These are phyloP conservation scores for Alternaria viburni DNA, from an alignment of 2,329 filamentous ascomycete species.

Conservation along the genomic window DNA sequence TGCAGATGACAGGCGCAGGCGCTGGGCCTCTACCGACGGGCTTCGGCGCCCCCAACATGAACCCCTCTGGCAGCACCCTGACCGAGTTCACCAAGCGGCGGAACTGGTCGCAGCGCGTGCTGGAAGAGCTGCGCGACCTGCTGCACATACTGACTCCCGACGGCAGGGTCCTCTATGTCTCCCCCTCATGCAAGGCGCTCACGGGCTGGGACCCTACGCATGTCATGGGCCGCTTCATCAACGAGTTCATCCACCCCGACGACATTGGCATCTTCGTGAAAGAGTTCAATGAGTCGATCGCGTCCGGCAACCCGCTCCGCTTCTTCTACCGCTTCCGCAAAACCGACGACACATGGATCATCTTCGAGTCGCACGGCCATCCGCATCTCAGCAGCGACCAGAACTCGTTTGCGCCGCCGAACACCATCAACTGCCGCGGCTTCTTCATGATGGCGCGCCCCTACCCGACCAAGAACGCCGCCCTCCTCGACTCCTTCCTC, in stretches of 20 bases:
- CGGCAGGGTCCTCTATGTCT: slow-evolving; percentile 84
- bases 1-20: slow-evolving; percentile 54
- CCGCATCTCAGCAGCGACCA: slow-evolving; percentile 80
- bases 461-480: slow-evolving; percentile 87
- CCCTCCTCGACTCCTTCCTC: slow-evolving; percentile 86
- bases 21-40: slow-evolving; percentile 63
- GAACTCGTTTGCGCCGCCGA: slow-evolving; percentile 67
- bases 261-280: slow-evolving; percentile 82
- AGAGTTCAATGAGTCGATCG: slow-evolving; percentile 88
- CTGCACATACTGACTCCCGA: slow-evolving; percentile 85
- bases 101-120: slow-evolving; percentile 86
- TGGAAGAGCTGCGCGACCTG: slow-evolving; percentile 89
- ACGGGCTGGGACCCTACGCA: slow-evolving; percentile 77
- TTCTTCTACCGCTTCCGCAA: slow-evolving; percentile 86
- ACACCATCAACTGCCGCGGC: slow-evolving; percentile 73
- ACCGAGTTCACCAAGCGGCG: slow-evolving; percentile 70
- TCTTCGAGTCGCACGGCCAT: slow-evolving; percentile 93
- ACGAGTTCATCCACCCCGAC: slow-evolving; percentile 84
- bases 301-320: slow-evolving; percentile 77
- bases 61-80: slow-evolving; percentile 60
- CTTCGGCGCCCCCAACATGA: slow-evolving; percentile 55
- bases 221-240: slow-evolving; percentile 76
- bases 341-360: slow-evolving; percentile 73
- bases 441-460: slow-evolving; percentile 93
- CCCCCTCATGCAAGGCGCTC: slow-evolving; percentile 74